A percentile compares a stretch with the other conserved stretches of the same genome.
These are phyloP conservation scores for Cerioporus squamosus DNA, from an alignment of 1,284 basidiomycete species.

Conservation along the genomic window DNA sequence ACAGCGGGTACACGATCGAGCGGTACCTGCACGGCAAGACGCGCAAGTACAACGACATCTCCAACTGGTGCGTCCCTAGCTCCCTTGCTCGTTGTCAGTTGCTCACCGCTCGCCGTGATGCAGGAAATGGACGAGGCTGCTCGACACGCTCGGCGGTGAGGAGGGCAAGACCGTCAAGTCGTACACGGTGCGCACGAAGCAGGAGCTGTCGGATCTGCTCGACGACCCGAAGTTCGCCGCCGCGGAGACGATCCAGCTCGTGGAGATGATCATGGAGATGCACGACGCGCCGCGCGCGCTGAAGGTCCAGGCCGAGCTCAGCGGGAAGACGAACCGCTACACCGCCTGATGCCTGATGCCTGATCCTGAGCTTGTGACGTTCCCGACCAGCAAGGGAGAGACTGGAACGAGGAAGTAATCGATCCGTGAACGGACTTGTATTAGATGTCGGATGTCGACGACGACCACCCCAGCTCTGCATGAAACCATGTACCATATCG, in stretches of 20 bases:
- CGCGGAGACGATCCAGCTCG: conserved; percentile 72
- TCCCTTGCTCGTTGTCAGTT: too few species aligned
- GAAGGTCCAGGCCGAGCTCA: conserved; percentile 54
- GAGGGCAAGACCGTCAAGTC: conserved; percentile 63
- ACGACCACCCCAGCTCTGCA: neutral
- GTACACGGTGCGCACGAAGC: conserved; percentile 67
- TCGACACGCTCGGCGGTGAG: conserved; percentile 60
- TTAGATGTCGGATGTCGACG: neutral
- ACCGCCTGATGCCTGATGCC: conserved; percentile 14
- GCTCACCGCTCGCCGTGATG: too few species aligned
- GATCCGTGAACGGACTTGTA: neutral
- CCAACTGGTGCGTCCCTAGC: conserved; percentile 54
- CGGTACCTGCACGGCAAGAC: conserved; percentile 73
- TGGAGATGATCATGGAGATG: conserved; percentile 79
- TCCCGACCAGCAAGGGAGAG: neutral
- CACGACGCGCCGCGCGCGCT: conserved; percentile 75
- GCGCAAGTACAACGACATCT: conserved; percentile 74
- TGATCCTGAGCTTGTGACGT: neutral
- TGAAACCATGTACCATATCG: conserved; percentile 1
- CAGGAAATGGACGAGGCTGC: conserved; percentile 62
- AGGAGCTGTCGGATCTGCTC: conserved; percentile 67
- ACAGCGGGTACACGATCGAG: conserved; percentile 91
- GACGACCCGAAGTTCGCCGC: conserved; percentile 58
- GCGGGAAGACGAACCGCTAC: conserved; percentile 52
- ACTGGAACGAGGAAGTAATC: too few species aligned